These are phyloP conservation scores for Lactarius sp. DNA, from an alignment of 768 basidiomycete species.

Conservation along the genomic window DNA sequence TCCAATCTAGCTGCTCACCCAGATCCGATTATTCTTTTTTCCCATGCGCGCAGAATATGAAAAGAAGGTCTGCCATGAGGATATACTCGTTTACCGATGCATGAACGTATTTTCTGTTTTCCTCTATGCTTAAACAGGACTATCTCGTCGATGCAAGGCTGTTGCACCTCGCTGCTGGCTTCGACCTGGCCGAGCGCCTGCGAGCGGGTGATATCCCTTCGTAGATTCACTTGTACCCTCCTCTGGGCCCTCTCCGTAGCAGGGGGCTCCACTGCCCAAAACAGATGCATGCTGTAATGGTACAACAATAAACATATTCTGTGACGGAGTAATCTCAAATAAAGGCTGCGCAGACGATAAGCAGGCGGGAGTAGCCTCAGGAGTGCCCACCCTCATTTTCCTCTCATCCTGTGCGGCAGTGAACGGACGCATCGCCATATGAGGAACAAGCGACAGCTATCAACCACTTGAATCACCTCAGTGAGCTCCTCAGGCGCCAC, in stretches of 20 bases:
- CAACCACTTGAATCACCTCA: too few relatives aligned
- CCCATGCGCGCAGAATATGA: slow-evolving; percentile 45
- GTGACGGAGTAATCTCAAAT: too few relatives aligned
- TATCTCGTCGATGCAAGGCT: slow-evolving; percentile 71
- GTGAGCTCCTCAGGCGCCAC: too few relatives aligned
- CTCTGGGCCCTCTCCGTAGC: too few relatives aligned
- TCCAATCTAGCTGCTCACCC: not conserved
- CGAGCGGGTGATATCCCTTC: slow-evolving; percentile 25
- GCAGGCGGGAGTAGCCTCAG: too few relatives aligned
- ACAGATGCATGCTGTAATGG: not conserved
- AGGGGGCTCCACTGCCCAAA: not conserved
- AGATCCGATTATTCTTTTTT: not conserved
- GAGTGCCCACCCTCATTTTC: too few relatives aligned
- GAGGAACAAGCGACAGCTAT: too few relatives aligned
- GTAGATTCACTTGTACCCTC: not conserved
- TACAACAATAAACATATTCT: too few relatives aligned
- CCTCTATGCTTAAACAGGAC: not conserved
- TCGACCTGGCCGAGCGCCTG: slow-evolving; percentile 48
- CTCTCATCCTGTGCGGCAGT: too few relatives aligned
- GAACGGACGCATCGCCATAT: too few relatives aligned
- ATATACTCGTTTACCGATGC: too few relatives aligned
- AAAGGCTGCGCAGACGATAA: too few relatives aligned
- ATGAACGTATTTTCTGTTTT: not conserved
- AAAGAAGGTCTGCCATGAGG: slow-evolving; percentile 40
- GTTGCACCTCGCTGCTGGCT: slow-evolving; percentile 70